Conservation (phyloP, 768 basidiomycete species). For the Xanthoconium purpureum region DNA sequence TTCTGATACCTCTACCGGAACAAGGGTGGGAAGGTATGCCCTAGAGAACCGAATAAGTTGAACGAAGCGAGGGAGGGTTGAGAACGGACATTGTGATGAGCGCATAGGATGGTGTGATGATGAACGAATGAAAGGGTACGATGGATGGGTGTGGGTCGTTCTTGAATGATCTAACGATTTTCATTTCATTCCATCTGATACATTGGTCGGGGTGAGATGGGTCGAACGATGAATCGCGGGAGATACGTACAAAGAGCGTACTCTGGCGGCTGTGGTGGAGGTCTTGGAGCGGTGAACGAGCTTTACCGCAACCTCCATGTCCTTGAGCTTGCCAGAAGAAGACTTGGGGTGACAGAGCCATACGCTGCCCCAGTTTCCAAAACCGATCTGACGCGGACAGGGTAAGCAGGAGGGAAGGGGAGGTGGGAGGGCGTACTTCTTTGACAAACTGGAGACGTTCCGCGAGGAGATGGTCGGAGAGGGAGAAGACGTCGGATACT, state of each 20-base stretch:
- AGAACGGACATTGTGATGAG: slow-evolving; percentile 83
- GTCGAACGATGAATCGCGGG: not conserved
- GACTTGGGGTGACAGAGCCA: slow-evolving; percentile 73
- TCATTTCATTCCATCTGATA: slow-evolving; percentile 96
- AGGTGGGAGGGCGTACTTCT: slow-evolving; percentile 47
- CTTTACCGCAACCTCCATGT: slow-evolving; percentile 79
- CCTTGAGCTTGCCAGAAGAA: slow-evolving; percentile 40
- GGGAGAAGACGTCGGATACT: slow-evolving; percentile 61
- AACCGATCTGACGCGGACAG: slow-evolving; percentile 62
- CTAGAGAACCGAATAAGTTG: slow-evolving; percentile 39
- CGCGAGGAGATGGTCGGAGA: slow-evolving; percentile 69
- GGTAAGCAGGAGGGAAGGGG: not conserved
- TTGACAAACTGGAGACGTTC: slow-evolving; percentile 71
- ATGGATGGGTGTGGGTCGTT: slow-evolving; percentile 87
- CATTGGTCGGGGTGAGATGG: not conserved
- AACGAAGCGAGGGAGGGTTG: slow-evolving; percentile 2
- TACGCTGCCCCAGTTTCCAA: slow-evolving; percentile 91
- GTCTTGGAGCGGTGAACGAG: slow-evolving; percentile 83
- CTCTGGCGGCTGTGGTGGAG: slow-evolving; percentile 82
- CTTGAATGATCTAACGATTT: slow-evolving; percentile 84
- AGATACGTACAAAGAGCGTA: slow-evolving; percentile 72
- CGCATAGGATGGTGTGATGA: slow-evolving; percentile 87
- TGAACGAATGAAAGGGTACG: slow-evolving; percentile 90
- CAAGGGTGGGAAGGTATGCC: slow-evolving; percentile 80
- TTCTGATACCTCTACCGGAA: slow-evolving; percentile 88